phyloP scores from a whole-genome alignment of 495 filamentous ascomycete genomes.

The Penicillium canescens region DNA sequence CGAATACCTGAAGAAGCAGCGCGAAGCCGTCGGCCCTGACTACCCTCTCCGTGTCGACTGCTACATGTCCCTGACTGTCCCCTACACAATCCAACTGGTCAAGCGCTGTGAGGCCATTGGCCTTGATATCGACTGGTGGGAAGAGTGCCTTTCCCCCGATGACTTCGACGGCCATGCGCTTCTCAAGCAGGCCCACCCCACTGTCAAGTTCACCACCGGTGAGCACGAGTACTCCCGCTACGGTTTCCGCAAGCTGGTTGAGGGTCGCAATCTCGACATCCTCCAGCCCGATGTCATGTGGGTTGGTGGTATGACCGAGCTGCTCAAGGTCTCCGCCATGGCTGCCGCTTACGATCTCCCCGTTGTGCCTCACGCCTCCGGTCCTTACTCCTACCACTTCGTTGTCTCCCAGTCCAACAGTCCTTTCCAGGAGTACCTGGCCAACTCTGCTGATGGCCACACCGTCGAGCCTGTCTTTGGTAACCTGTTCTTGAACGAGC shows the following conservation, averaged over 20 bases:
- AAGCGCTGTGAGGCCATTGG: slow-evolving; percentile 75
- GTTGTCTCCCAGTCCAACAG: slow-evolving; percentile 87
- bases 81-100: slow-evolving; percentile 88
- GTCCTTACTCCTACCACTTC: slow-evolving; percentile 93
- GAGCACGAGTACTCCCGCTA: slow-evolving; percentile 93
- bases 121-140: slow-evolving; percentile 94
- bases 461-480: slow-evolving; percentile 88
- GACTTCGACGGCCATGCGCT: slow-evolving; percentile 86
- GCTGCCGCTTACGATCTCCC: slow-evolving; percentile 91
- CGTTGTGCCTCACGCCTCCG: slow-evolving; percentile 90
- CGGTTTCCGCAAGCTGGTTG: slow-evolving; percentile 91
- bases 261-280: slow-evolving; percentile 89
- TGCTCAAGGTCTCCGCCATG: slow-evolving; percentile 85
- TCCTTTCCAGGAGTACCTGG: slow-evolving; percentile 92
- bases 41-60: slow-evolving; percentile 94
- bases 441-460: slow-evolving; percentile 87
- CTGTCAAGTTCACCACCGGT: slow-evolving; percentile 90
- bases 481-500: slow-evolving; percentile 86
- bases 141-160: slow-evolving; percentile 87
- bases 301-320: slow-evolving; percentile 88
- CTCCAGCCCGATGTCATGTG: slow-evolving; percentile 97
- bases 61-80: slow-evolving; percentile 92
- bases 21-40: slow-evolving; percentile 80
- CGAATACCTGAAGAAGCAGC: slow-evolving; percentile 80
- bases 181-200: slow-evolving; percentile 85